Percentiles rank a stretch among this genome's conserved stretches.
phyloP scores from a whole-genome alignment of 2,329 filamentous ascomycete genomes.

The Pseudogymnoascus sp. region DNA sequence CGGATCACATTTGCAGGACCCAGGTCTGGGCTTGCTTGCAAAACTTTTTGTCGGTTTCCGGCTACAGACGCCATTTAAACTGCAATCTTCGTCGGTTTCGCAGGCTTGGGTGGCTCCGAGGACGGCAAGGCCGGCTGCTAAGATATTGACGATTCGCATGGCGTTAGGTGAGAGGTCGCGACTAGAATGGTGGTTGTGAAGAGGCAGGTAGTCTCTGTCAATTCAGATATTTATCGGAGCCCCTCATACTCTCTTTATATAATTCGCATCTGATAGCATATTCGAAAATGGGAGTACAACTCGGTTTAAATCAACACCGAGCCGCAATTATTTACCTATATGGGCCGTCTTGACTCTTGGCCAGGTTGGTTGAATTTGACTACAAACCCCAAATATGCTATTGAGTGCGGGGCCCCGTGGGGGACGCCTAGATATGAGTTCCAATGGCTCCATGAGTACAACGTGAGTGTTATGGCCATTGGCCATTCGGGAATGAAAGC shows the following conservation, averaged over 20 bases:
- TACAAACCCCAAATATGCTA: background rate
- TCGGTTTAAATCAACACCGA: slow-evolving; percentile 2
- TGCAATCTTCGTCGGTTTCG: slow-evolving; percentile 31
- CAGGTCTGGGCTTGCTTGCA: slow-evolving; percentile 7
- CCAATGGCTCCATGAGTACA: background rate
- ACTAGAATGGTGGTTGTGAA: background rate
- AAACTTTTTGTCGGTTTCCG: background rate
- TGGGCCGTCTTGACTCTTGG: background rate
- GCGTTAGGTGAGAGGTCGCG: background rate
- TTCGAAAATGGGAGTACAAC: background rate
- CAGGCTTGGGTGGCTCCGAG: background rate
- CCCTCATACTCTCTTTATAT: background rate
- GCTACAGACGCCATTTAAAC: slow-evolving; percentile 33
- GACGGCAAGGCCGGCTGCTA: background rate
- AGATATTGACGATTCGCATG: background rate
- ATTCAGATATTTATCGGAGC: background rate
- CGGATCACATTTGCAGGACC: slow-evolving; percentile 27
- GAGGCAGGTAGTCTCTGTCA: background rate
- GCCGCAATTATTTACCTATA: background rate
- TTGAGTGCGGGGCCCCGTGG: background rate
- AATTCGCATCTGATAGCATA: background rate
- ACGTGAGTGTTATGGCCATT: background rate
- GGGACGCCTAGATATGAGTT: background rate
- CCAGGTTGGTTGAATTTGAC: background rate
- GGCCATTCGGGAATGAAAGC: background rate